Evolutionary conservation across 768 basidiomycete species (phyloP).

Genomic region (Lyophyllum shimeji): DNA sequence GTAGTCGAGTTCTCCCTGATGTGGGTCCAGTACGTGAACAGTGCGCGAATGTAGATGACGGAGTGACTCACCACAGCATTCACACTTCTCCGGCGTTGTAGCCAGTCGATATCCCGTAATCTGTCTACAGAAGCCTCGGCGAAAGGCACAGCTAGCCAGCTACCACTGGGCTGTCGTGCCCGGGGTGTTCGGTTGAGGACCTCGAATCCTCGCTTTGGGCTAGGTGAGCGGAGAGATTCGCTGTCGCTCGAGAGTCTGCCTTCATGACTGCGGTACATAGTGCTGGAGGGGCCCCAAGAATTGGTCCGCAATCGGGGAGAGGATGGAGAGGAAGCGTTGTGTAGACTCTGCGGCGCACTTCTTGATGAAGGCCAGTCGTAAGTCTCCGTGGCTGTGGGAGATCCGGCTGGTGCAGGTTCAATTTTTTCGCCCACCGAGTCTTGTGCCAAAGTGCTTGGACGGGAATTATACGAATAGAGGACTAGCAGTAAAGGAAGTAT

Average conservation of each 20-base stretch:
- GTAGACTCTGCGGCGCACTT: constrained; percentile 36
- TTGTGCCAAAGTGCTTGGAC: constrained; percentile 1
- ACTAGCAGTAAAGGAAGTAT: constrained; percentile 44
- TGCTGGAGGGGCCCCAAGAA: constrained; percentile 48
- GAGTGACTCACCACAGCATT: constrained; percentile 61
- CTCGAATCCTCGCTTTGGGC: constrained; percentile 44
- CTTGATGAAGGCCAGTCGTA: constrained; percentile 26
- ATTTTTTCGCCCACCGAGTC: constrained; percentile 16
- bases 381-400: constrained; percentile 29
- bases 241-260: constrained; percentile 44
- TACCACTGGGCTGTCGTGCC: constrained; percentile 30
- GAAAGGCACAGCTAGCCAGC: constrained; percentile 25
- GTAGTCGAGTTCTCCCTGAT: constrained; percentile 74
- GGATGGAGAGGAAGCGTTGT: constrained; percentile 39
- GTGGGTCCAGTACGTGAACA: neutral
- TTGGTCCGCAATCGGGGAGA: constrained; percentile 45
- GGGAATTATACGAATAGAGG: constrained; percentile 15
- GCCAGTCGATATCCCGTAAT: constrained; percentile 77
- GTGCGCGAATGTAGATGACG: neutral
- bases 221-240: constrained; percentile 44
- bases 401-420: constrained; percentile 15
- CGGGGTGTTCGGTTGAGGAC: constrained; percentile 49
- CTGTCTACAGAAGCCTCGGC: constrained; percentile 18
- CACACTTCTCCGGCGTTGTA: constrained; percentile 69
- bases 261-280: constrained; percentile 41